A percentile compares a stretch with the other conserved stretches of the same genome.
phyloP scores from a whole-genome alignment of 169 alveolate species.

The Plasmodium gonderi region DNA sequence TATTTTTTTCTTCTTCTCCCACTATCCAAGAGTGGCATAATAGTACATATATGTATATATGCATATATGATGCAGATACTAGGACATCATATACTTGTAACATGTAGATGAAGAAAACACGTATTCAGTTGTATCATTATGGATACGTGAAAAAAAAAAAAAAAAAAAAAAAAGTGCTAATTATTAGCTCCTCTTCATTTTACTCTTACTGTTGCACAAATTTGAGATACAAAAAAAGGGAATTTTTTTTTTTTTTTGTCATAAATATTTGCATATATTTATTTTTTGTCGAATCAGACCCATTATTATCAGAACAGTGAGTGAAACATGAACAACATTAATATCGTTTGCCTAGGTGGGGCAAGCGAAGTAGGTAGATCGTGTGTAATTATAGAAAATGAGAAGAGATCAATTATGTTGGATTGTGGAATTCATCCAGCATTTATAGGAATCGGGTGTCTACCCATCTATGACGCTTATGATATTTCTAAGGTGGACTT shows the following conservation, averaged over 20 bases:
- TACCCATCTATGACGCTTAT: conserved; percentile 97
- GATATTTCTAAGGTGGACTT: conserved; percentile 95
- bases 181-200: background rate
- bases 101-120: no score
- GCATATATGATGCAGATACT: no score
- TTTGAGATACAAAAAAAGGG: background rate
- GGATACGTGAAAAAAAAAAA: no score
- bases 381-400: conserved; percentile 94
- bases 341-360: conserved; percentile 90
- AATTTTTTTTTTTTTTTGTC: background rate
- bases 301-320: background rate
- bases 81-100: no score
- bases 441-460: conserved; percentile 95
- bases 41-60: no score
- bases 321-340: conserved; percentile 53
- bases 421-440: conserved; percentile 99
- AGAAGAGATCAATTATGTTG: conserved; percentile 95
- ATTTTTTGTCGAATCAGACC: background rate
- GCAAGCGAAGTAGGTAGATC: conserved; percentile 97
- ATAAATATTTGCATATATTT: background rate
- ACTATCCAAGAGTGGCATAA: no score
- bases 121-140: no score
- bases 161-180: no score
- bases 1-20: no score
- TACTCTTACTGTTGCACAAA: background rate